Conservation (phyloP, 495 filamentous ascomycete genomes). For the Penicillium pancosmium region DNA sequence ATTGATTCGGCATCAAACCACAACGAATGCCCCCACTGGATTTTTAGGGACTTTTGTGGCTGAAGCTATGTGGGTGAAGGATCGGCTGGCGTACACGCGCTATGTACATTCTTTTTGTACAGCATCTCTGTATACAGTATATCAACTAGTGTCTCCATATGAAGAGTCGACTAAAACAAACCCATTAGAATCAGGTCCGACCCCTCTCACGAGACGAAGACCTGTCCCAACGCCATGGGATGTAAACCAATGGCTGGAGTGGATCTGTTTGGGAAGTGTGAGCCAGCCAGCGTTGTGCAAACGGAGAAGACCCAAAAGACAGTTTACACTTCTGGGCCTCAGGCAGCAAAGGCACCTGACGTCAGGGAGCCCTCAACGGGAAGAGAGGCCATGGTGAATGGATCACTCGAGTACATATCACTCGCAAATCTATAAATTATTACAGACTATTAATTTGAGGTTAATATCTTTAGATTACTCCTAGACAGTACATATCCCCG, state of each 20-base stretch:
- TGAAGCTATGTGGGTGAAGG: neutral
- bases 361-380: constrained; percentile 20
- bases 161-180: no score
- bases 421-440: no score
- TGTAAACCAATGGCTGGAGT: neutral
- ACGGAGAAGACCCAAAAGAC: constrained; percentile 6
- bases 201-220: neutral
- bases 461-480: no score
- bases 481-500: neutral
- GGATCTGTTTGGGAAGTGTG: neutral
- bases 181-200: neutral
- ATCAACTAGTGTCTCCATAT: no score
- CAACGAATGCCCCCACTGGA: neutral
- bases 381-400: neutral
- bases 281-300: constrained; percentile 6
- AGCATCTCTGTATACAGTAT: no score
- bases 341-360: constrained; percentile 26
- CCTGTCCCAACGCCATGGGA: neutral
- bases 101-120: neutral
- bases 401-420: no score
- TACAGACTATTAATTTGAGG: no score
- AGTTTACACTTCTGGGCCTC: constrained; percentile 1
- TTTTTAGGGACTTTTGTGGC: neutral
- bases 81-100: neutral
- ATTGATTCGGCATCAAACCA: neutral